Conservation (phyloP, 371 early-diverging fungal genomes). For the Mucor piriformis region DNA sequence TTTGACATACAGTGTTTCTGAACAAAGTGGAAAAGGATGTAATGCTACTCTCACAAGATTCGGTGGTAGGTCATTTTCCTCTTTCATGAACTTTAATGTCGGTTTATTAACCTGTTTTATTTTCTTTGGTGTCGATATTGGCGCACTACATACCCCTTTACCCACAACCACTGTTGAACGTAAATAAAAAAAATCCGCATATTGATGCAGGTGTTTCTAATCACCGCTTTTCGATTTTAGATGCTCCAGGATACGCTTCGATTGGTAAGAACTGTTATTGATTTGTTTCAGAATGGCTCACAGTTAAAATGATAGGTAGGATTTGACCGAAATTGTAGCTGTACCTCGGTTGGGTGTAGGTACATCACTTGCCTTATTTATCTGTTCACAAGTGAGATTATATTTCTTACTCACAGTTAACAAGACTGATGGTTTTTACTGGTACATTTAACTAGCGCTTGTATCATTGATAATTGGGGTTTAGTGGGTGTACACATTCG, state of each 20-base stretch:
- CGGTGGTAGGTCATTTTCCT: slow-evolving; percentile 34
- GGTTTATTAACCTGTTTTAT: slow-evolving; percentile 29
- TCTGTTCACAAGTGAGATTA: slow-evolving; percentile 30
- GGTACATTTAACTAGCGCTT: slow-evolving; percentile 43
- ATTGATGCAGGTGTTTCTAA: neutral
- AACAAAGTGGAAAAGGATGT: slow-evolving; percentile 29
- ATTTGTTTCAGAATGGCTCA: too few species aligned
- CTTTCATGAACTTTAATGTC: slow-evolving; percentile 27
- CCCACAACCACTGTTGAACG: slow-evolving; percentile 16
- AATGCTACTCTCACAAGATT: slow-evolving; percentile 30
- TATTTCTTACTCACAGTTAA: neutral
- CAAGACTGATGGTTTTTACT: too few species aligned
- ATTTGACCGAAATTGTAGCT: slow-evolving; percentile 31
- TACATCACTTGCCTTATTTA: slow-evolving; percentile 37
- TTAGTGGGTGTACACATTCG: slow-evolving; percentile 44
- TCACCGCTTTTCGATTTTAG: neutral
- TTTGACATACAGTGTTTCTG: too few species aligned
- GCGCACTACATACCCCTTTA: slow-evolving; percentile 24
- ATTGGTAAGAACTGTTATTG: too few species aligned
- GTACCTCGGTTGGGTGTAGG: slow-evolving; percentile 37
- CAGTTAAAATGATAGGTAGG: too few species aligned
- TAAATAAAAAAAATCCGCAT: neutral
- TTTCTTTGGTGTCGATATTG: slow-evolving; percentile 36
- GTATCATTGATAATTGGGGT: slow-evolving; percentile 52
- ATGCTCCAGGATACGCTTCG: slow-evolving; percentile 40